Conservation (phyloP, 2,329 filamentous ascomycete species). For the Dichotomopilus funicola region DNA sequence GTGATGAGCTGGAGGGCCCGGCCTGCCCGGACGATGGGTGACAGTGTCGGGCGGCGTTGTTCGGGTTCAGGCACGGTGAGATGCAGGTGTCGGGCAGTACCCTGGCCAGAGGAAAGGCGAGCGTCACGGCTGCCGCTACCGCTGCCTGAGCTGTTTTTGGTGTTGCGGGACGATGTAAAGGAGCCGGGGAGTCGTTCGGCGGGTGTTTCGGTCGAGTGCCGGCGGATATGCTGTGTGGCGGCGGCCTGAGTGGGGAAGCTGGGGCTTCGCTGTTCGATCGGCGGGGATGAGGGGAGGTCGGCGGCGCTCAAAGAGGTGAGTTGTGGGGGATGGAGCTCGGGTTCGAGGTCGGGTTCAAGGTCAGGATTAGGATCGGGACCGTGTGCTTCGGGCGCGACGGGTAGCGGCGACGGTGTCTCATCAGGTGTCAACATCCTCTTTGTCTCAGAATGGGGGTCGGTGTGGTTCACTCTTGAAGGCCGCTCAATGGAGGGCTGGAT, state of each 20-base stretch:
- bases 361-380: slow-evolving; percentile 5
- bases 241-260: slow-evolving; percentile 1
- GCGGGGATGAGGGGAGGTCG: slow-evolving; percentile 33
- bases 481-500: slow-evolving; percentile 28
- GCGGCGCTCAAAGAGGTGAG: slow-evolving; percentile 14
- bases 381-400: slow-evolving; percentile 15
- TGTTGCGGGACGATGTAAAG: slow-evolving; percentile 11
- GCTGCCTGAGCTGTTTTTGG: background rate
- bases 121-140: too few relatives aligned
- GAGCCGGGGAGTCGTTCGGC: slow-evolving; percentile 18
- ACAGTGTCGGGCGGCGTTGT: slow-evolving; percentile 40
- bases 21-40: slow-evolving; percentile 53
- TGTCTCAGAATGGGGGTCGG: slow-evolving; percentile 34
- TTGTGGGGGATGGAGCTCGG: background rate
- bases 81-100: slow-evolving; percentile 11
- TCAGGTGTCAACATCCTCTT: slow-evolving; percentile 48
- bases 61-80: slow-evolving; percentile 24
- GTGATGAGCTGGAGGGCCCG: slow-evolving; percentile 52
- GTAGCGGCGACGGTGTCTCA: slow-evolving; percentile 39
- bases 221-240: slow-evolving; percentile 18
- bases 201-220: slow-evolving; percentile 25
- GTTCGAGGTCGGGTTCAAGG: background rate
- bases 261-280: slow-evolving; percentile 18
- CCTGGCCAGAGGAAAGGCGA: too few relatives aligned
- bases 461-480: slow-evolving; percentile 26